Evolutionary conservation across 441 rosid genomes (phyloP).

Genomic region (Hura crepitans): DNA sequence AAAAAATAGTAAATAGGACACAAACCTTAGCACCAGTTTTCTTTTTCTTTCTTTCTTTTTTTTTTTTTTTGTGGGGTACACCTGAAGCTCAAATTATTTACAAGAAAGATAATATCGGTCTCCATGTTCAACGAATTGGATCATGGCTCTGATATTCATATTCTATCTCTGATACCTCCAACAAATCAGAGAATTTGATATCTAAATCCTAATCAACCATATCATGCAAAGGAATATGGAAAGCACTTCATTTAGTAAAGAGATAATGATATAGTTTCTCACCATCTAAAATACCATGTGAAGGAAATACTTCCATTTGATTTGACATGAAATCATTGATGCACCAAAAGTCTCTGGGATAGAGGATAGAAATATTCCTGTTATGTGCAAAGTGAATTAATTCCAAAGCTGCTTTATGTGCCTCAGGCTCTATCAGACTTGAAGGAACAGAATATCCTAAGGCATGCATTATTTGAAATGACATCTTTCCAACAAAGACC

Average conservation of each 20-base stretch:
- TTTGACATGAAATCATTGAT: constrained; percentile 27
- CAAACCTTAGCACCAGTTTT: no score
- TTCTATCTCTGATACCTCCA: not conserved
- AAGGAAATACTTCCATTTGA: constrained; percentile 43
- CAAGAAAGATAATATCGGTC: not conserved
- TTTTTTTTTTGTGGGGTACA: no score
- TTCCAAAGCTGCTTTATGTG: constrained; percentile 43
- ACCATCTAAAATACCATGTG: constrained; percentile 45
- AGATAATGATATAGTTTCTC: constrained; percentile 27
- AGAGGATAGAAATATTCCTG: constrained; percentile 39
- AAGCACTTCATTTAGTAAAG: not conserved
- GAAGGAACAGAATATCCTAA: constrained; percentile 45
- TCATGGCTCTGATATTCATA: not conserved
- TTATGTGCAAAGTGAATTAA: constrained; percentile 43
- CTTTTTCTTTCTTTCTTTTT: no score
- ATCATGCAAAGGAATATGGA: not conserved
- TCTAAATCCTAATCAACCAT: not conserved
- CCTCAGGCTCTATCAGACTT: constrained; percentile 42
- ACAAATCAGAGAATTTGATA: not conserved
- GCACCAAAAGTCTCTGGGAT: constrained; percentile 66
- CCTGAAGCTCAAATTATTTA: no score
- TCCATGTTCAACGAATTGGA: not conserved
- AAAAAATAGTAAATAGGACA: no score
- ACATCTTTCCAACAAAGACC: constrained; percentile 58
- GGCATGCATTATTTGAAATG: constrained; percentile 63